Percentiles rank a stretch among this genome's conserved stretches.
Evolutionary conservation across 116 monocot genomes (phyloP).

Genomic region (Thalassia testudinum): DNA sequence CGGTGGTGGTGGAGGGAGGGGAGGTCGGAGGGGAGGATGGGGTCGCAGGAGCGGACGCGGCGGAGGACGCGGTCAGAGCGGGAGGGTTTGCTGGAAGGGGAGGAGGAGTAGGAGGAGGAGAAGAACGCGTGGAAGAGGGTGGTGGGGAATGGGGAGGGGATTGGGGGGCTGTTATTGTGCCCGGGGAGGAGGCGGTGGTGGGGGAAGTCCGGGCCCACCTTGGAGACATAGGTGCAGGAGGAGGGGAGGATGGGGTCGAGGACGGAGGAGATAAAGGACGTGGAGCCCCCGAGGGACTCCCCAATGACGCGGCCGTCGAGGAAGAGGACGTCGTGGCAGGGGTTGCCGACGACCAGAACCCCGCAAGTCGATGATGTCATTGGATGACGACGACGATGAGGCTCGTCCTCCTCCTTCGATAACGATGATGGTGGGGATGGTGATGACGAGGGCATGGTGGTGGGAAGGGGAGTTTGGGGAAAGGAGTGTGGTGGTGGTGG

Average conservation of each 20-base stretch:
- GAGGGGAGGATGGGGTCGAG: constrained; percentile 19
- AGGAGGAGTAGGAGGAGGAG: constrained; percentile 47
- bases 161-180: not conserved
- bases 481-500: not conserved
- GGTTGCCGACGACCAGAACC: constrained; percentile 62
- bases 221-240: constrained; percentile 38
- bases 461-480: not conserved
- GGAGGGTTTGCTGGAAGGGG: not conserved
- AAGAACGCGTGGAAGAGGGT: constrained; percentile 47
- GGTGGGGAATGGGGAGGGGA: constrained; percentile 7
- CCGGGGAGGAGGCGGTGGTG: constrained; percentile 16
- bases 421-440: not conserved
- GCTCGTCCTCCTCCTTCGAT: not conserved
- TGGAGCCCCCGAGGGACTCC: constrained; percentile 67
- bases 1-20: not conserved
- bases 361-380: too few species aligned
- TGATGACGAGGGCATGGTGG: not conserved
- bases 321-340: constrained; percentile 88
- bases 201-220: constrained; percentile 76
- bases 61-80: constrained; percentile 40
- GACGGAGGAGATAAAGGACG: constrained; percentile 73
- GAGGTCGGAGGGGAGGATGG: constrained; percentile 56
- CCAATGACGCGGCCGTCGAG: constrained; percentile 32
- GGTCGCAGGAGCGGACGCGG: constrained; percentile 60
- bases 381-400: not conserved